phyloP scores from a whole-genome alignment of 345 rosid species.

The Lepidium aucheri region DNA sequence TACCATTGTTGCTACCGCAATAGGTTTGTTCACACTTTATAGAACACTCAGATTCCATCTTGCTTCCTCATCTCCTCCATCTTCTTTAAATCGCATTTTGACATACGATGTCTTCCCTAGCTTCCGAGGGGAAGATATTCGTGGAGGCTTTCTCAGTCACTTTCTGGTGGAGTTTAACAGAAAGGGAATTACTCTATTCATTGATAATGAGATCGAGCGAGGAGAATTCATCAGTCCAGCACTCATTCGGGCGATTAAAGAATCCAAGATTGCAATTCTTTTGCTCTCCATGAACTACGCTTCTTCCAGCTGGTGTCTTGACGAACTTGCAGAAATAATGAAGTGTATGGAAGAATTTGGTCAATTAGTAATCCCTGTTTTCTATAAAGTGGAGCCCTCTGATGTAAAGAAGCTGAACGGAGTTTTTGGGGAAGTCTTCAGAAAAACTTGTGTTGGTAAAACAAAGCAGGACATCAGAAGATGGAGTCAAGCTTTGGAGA shows the following conservation, averaged over 20 bases:
- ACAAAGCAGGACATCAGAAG: not conserved
- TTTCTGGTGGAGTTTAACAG: not conserved
- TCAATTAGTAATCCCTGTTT: not conserved
- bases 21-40: too few species aligned
- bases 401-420: not conserved
- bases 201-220: not conserved
- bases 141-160: not conserved
- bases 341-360: not conserved
- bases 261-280: not conserved
- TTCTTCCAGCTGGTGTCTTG: not conserved
- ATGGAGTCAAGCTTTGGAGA: not conserved
- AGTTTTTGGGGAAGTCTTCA: not conserved
- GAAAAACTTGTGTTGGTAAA: not conserved
- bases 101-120: not conserved
- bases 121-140: not conserved
- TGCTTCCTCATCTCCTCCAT: not conserved
- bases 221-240: not conserved
- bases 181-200: not conserved
- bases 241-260: not conserved
- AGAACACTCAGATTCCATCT: too few species aligned
- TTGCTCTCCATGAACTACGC: not conserved
- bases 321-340: not conserved
- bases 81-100: not conserved
- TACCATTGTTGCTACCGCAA: too few species aligned
- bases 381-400: not conserved